Evolutionary conservation across 2,329 filamentous ascomycete genomes (phyloP).

Genomic region (Microsporum audouinii): DNA sequence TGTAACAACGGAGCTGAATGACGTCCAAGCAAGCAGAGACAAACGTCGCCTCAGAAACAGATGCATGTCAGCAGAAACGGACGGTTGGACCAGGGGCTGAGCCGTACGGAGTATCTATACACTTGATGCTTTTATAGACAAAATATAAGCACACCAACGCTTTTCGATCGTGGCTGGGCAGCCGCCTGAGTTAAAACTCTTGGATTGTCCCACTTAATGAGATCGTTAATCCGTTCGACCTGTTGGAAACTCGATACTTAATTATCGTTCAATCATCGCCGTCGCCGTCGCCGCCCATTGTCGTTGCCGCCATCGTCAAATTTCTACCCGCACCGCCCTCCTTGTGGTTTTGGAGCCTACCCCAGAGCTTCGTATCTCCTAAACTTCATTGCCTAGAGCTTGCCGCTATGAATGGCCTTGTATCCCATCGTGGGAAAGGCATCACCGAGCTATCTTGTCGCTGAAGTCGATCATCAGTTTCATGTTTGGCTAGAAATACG

Average conservation of each 20-base stretch:
- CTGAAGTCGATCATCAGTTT: background rate
- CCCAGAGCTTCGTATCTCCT: background rate
- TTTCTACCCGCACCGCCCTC: background rate
- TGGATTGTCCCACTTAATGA: constrained; percentile 1
- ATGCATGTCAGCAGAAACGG: background rate
- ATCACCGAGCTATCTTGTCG: background rate
- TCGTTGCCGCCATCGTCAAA: background rate
- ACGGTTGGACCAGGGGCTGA: background rate
- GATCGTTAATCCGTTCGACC: background rate
- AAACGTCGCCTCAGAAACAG: background rate
- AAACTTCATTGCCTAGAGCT: background rate
- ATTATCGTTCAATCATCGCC: background rate
- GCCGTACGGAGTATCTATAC: background rate
- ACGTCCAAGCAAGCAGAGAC: background rate
- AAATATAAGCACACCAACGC: background rate
- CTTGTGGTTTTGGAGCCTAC: background rate
- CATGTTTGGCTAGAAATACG: background rate
- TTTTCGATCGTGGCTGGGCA: constrained; percentile 1
- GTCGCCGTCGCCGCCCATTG: background rate
- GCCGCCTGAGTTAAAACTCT: constrained; percentile 2
- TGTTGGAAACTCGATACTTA: background rate
- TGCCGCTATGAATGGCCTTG: background rate
- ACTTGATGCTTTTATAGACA: background rate
- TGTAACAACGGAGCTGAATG: constrained; percentile 1
- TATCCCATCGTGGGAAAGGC: background rate